phyloP scores from a whole-genome alignment of 352 stramenopile species.

The Phytophthora chlamydospora region DNA sequence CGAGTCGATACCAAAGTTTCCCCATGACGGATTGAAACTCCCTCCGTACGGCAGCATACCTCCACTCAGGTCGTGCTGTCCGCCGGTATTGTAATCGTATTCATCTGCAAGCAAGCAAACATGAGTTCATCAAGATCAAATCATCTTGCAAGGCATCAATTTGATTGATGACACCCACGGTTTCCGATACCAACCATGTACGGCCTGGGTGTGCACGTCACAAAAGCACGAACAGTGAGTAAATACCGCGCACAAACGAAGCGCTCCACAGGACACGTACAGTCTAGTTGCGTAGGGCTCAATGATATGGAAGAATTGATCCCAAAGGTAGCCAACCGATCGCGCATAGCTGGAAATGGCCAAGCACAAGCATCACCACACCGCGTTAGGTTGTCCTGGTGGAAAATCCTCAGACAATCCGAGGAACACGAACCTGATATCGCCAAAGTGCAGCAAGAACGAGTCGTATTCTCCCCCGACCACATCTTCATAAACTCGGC shows the following conservation, averaged over 20 bases:
- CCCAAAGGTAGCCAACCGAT: slow-evolving; percentile 65
- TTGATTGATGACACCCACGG: slow-evolving; percentile 44
- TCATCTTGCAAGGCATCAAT: too few relatives aligned
- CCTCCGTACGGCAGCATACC: slow-evolving; percentile 43
- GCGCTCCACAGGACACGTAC: slow-evolving; percentile 33
- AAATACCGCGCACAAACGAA: neutral
- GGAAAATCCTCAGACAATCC: neutral
- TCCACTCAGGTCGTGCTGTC: slow-evolving; percentile 62
- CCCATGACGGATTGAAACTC: slow-evolving; percentile 69
- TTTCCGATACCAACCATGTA: slow-evolving; percentile 86
- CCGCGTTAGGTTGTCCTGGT: neutral
- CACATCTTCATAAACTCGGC: slow-evolving; percentile 64
- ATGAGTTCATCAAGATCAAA: neutral
- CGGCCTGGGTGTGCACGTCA: slow-evolving; percentile 34
- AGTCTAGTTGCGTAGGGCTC: slow-evolving; percentile 68
- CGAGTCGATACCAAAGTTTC: slow-evolving; percentile 72
- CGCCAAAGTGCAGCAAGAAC: slow-evolving; percentile 79
- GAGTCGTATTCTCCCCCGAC: slow-evolving; percentile 57
- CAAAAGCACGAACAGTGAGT: neutral
- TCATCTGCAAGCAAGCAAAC: slow-evolving; percentile 50
- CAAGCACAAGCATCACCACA: slow-evolving; percentile 1
- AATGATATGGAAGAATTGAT: slow-evolving; percentile 79
- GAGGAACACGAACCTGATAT: slow-evolving; percentile 57
- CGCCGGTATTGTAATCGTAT: slow-evolving; percentile 68
- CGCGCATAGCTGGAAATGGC: slow-evolving; percentile 58